Base-by-base conservation (phyloP, 2,329 filamentous ascomycete species). In the Scytalidium lignicola region DNA sequence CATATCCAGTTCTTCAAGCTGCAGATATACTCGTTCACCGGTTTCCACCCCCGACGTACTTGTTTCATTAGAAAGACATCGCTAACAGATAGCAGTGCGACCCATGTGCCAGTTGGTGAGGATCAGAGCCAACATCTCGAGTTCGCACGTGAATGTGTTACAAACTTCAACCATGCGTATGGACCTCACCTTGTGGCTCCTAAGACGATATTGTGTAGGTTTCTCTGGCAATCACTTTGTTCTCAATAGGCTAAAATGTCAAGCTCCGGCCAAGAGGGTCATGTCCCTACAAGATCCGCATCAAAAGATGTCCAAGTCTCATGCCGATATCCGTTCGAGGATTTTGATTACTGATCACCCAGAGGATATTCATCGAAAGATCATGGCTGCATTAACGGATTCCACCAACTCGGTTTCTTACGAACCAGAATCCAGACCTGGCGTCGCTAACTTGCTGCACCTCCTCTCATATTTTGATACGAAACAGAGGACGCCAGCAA, bases 41-140 rank as follows among this genome's bases (percentile, higher is more conserved):
- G 81, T 86, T 67, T 47, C 63, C 51, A 23, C 40, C 47, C 17
- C 21, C 43, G 41, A 10, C 6, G 2, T 23, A 20, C 19, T 43
- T 32, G 1, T 46, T 37, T 28, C n/a, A 37, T 40, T 20, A 40
- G 15, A 15, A 42, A 23, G 32, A 40, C 2, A 32, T 50, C 42
- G 23, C 49, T 55, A 46, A 55, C 9, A n/a, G 3, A 22, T 17
- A 21, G 50, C 58, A 86, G 86, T 58, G 87, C 92, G 53, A 96
- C 92, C 1, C 89, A 96, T 69, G 92, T 99, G 20, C 93, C 93
- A 10, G 92, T 99, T 2, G 93, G 93, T n/a, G 88, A 95, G 58
- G 93, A 99, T 66, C 93, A 99, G 69, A 76, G 75, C 49, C 93
- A 99, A 61, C 93, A 99, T 68, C 80, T 99, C 19, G 93, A 99